Conservation (phyloP, 306 rosid genomes). For the peach (Prunus persica) region DNA sequence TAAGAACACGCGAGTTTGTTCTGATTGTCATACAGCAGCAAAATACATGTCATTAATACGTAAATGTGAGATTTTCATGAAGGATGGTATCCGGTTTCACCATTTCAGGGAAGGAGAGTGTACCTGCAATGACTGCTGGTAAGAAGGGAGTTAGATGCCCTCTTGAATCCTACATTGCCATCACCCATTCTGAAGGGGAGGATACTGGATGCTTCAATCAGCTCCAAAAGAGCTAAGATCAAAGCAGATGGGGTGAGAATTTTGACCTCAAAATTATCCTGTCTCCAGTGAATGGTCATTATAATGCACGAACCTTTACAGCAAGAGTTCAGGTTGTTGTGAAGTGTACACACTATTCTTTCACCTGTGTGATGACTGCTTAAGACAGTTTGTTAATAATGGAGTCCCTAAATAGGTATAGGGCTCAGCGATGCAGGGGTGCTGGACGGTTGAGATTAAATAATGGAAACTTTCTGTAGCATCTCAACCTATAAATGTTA, state of each 20-base stretch:
- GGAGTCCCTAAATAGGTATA: no score
- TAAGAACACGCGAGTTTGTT: slow-evolving; percentile 62
- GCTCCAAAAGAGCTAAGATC: not conserved
- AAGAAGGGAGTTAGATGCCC: not conserved
- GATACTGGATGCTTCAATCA: not conserved
- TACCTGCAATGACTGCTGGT: slow-evolving; percentile 66
- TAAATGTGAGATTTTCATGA: slow-evolving; percentile 40
- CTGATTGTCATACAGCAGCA: slow-evolving; percentile 61
- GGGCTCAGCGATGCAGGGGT: no score
- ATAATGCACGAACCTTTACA: not conserved
- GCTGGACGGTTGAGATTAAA: not conserved
- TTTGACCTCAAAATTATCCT: not conserved
- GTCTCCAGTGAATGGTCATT: not conserved
- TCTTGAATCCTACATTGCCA: not conserved
- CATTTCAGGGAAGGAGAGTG: slow-evolving; percentile 61
- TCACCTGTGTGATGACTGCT: not conserved
- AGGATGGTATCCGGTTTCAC: slow-evolving; percentile 64
- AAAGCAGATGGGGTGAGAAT: not conserved
- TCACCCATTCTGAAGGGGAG: no score
- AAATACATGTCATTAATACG: slow-evolving; percentile 53
- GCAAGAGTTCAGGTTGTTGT: not conserved
- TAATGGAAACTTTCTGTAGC: not conserved
- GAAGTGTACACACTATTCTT: not conserved
- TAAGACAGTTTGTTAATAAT: not conserved
- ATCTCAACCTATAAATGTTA: no score